phyloP scores from a whole-genome alignment of 768 basidiomycete genomes.

The Lactarius sp. region DNA sequence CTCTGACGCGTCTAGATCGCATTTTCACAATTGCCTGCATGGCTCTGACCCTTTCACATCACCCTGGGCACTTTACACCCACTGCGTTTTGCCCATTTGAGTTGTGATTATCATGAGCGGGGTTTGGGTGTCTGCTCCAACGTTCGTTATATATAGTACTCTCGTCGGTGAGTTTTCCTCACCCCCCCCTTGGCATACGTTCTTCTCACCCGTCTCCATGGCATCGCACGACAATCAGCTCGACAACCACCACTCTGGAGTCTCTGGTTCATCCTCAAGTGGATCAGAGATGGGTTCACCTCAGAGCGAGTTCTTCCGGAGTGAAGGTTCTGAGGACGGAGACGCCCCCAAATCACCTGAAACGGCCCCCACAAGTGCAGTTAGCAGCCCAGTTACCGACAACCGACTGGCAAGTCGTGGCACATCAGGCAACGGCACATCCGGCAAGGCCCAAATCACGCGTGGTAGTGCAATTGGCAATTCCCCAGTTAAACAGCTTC shows the following conservation, averaged over 20 bases:
- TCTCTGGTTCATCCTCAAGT: too few relatives aligned
- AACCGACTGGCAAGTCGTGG: too few relatives aligned
- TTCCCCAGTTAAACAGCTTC: too few relatives aligned
- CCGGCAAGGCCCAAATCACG: neutral
- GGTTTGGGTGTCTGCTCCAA: neutral
- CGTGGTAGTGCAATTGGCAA: neutral
- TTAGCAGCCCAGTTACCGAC: neutral
- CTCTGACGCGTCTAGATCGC: neutral
- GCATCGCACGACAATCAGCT: neutral
- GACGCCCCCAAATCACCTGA: too few relatives aligned
- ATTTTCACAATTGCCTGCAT: neutral
- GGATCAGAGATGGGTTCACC: too few relatives aligned
- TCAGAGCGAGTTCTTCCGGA: too few relatives aligned
- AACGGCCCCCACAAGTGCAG: neutral
- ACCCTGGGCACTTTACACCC: neutral
- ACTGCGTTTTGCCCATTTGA: slow-evolving; percentile 6
- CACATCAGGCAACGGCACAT: too few relatives aligned
- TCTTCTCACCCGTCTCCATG: neutral
- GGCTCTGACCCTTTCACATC: slow-evolving; percentile 6
- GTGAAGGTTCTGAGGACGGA: too few relatives aligned
- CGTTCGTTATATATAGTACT: slow-evolving; percentile 7
- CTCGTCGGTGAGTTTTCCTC: neutral
- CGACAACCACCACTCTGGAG: neutral
- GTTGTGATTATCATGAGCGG: neutral
- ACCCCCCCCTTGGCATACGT: neutral